Base-by-base conservation (phyloP, 176 grass and related monocot species). In the Eragrostis nindensis region DNA sequence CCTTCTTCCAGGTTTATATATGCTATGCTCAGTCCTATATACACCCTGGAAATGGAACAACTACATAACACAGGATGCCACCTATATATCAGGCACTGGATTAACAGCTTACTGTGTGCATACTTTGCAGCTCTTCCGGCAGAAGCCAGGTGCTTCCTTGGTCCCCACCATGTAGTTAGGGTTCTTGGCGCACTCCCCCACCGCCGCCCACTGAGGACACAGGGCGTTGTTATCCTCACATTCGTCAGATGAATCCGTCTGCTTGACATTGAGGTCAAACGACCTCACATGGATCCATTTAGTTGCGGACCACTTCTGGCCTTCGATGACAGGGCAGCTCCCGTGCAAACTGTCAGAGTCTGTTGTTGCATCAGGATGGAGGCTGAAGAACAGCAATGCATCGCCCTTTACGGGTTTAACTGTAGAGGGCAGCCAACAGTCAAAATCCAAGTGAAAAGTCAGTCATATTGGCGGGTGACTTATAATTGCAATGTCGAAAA, bases 211-310 rank as follows among this genome's bases (percentile, higher is more conserved):
- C 59, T 87, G 83, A 0, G 83, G 54, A 44, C 95, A 98, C 15
- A 78, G 83, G 42, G 11, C 54, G 29, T 98, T 94, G 16, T 89
- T 81, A 7, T 98, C 95, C 64, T 91, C 90, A 4, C 92, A 98
- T 41, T 68, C 81, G 0, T 84, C 75, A 57, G 62, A 55, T 0
- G 85, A 62, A 61, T 25, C 73, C 25, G 63, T 14, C 18, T 80
- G 78, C 52, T 76, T 78, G 27, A 38, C 64, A 47, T 68, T 19
- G 59, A 77, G 57, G 32, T 91, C 92, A 27, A 94, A 98, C 54
- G 95, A 98, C 71, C 80, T 92, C 73, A 98, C 92, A 74, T 94
- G 95, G 87, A 94, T 92, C 95, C 95, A 98, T 94, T 98, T 92
- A 71, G 95, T 94, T 3, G 90, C 95, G 0, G 95, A 94, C 95